A percentile compares a stretch with the other conserved stretches of the same genome.
These are phyloP conservation scores for Ceratocystis cacaofunesta DNA, from an alignment of 2,329 filamentous ascomycete species.

Conservation along the genomic window DNA sequence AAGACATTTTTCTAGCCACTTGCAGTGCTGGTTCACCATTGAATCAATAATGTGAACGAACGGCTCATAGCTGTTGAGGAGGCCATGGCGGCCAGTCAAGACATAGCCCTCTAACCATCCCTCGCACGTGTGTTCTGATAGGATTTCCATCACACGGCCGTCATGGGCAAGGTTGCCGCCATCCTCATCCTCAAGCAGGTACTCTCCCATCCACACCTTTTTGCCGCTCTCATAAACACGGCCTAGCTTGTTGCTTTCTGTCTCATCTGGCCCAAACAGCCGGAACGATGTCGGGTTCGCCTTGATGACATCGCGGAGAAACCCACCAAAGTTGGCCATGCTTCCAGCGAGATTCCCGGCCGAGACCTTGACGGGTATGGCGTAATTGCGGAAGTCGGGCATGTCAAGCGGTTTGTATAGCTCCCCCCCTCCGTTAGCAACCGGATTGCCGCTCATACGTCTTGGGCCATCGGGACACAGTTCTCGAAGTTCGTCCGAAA, in stretches of 20 bases:
- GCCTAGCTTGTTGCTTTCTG: conserved; percentile 63
- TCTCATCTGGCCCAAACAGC: conserved; percentile 67
- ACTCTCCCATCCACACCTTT: conserved; percentile 69
- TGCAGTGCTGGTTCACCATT: conserved; percentile 78
- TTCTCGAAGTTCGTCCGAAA: conserved; percentile 46
- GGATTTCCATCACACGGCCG: conserved; percentile 68
- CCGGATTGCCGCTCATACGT: conserved; percentile 64
- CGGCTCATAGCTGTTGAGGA: conserved; percentile 69
- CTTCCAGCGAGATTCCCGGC: conserved; percentile 43
- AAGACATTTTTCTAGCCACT: conserved; percentile 71
- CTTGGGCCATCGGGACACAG: conserved; percentile 50
- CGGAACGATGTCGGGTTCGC: conserved; percentile 55
- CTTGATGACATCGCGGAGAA: conserved; percentile 52
- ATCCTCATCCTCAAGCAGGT: conserved; percentile 60
- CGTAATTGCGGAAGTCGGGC: conserved; percentile 56
- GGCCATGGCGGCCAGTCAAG: conserved; percentile 57
- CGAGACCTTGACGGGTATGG: conserved; percentile 44
- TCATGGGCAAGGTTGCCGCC: conserved; percentile 55
- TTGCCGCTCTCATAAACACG: conserved; percentile 58
- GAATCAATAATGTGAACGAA: conserved; percentile 74
- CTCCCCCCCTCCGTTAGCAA: conserved; percentile 52
- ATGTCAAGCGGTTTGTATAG: conserved; percentile 52
- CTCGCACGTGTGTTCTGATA: conserved; percentile 68
- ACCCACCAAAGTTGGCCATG: conserved; percentile 55
- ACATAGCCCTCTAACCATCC: conserved; percentile 71